Evolutionary conservation across 2,329 filamentous ascomycete species (phyloP), one percentile per base, ranked within the genome.

Genomic region (Metarhizium sp.): DNA sequence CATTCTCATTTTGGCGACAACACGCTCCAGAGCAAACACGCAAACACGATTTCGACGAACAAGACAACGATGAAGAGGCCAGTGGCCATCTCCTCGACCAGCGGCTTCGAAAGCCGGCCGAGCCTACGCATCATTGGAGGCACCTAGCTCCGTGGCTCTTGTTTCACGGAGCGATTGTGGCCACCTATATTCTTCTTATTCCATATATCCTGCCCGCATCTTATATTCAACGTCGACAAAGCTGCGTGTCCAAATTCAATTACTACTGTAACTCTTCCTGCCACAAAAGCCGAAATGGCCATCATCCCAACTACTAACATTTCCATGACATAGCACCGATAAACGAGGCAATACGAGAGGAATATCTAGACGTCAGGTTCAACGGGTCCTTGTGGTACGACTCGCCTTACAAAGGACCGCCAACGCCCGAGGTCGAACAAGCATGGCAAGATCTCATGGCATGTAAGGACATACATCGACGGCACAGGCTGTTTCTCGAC

Each of bases 321-420:
- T 18, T 10, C 3, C 20, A 10, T 48, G 4, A 6, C 25, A 16
- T 5, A 52, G 50, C 50, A 11, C 50, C 58, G 53, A 50, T 54
- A 13, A 34, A 50, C 34, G 45, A 53, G 14, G 51, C 25, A 2
- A 40, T 47, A 4, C 7, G 18, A 11, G 40, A 53, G 10, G 16
- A n/a, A 16, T 53, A 53, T n/a, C 20, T 48, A 5, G 8, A 30
- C 11, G 42, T 40, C n/a, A 8, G 50, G 14, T 52, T 52, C 50
- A 52, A 52, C 50, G 50, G 50, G 18, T 52, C 53, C 14, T 29
- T 55, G 25, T 55, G 53, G 53, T 30, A 55, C 43, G 48, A 55
- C 18, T 51, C 53, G 13, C 53, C 48, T 2, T 55, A 51, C 40
- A 55, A 55, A 25, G 53, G 53, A 25, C 53, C 53, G 32, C 53